phyloP scores from a whole-genome alignment of 495 filamentous ascomycete genomes.

The Podospora fimiseda region DNA sequence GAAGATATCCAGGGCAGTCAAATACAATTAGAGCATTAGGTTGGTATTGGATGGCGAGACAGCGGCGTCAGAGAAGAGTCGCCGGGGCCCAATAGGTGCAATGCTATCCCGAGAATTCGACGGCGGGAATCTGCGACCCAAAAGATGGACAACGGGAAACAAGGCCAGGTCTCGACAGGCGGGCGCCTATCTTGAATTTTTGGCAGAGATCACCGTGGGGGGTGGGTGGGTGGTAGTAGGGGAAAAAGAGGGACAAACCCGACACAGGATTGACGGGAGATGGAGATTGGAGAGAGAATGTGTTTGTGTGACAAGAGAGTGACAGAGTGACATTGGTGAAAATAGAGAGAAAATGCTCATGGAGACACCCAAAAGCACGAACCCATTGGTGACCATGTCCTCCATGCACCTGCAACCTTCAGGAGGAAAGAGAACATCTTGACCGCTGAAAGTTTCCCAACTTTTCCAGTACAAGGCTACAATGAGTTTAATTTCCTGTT shows the following conservation, averaged over 20 bases:
- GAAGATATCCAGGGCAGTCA: constrained; percentile 6
- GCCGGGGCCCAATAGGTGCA: constrained; percentile 8
- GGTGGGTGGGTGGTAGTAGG: not conserved
- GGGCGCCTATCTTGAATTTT: too few relatives aligned
- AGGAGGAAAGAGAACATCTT: constrained; percentile 17
- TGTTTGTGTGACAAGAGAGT: not conserved
- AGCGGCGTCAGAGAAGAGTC: constrained; percentile 11
- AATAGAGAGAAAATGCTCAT: not conserved
- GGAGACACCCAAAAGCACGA: too few relatives aligned
- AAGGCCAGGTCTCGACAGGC: constrained; percentile 12
- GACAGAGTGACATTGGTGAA: not conserved
- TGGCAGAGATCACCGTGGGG: too few relatives aligned
- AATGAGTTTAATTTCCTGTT: constrained; percentile 23
- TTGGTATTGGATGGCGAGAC: constrained; percentile 2
- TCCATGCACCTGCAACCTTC: constrained; percentile 24
- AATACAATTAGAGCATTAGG: constrained; percentile 13
- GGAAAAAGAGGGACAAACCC: constrained; percentile 1
- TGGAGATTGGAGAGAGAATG: not conserved
- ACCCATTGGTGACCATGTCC: constrained; percentile 23
- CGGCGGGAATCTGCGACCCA: constrained; percentile 4
- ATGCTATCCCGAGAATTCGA: constrained; percentile 8
- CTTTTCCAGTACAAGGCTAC: constrained; percentile 16
- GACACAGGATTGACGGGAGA: not conserved
- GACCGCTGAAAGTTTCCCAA: constrained; percentile 18
- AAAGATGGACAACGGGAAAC: not conserved